Conservation (phyloP, 805 yeast species). For the Yamadazyma olivae region DNA sequence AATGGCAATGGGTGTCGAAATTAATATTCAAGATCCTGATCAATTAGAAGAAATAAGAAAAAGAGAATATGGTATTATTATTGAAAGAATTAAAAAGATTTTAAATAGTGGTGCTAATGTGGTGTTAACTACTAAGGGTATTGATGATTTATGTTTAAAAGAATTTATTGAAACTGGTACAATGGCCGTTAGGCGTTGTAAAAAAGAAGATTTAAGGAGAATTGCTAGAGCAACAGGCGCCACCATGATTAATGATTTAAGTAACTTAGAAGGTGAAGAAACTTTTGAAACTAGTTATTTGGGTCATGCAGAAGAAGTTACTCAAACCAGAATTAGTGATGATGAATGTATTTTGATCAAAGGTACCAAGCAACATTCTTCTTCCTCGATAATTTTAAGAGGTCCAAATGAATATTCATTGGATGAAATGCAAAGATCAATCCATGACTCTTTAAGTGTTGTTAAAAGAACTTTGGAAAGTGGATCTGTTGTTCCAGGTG, state of each 20-base stretch:
- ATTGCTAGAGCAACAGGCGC: slow-evolving; percentile 99
- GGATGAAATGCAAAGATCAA: slow-evolving; percentile 98
- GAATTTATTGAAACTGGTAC: slow-evolving; percentile 88
- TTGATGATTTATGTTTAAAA: slow-evolving; percentile 88
- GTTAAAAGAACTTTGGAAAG: slow-evolving; percentile 95
- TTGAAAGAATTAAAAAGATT: slow-evolving; percentile 80
- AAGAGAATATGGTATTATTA: slow-evolving; percentile 80
- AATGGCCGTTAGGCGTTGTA: slow-evolving; percentile 96
- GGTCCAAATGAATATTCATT: slow-evolving; percentile 94
- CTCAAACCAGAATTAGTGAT: slow-evolving; percentile 87
- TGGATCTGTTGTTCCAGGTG: slow-evolving; percentile 96
- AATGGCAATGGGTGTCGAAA: slow-evolving; percentile 98
- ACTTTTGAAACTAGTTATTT: slow-evolving; percentile 79
- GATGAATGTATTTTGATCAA: slow-evolving; percentile 93
- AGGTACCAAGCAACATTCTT: slow-evolving; percentile 88
- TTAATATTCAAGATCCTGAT: slow-evolving; percentile 95
- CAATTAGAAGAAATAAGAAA: slow-evolving; percentile 90
- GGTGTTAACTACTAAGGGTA: slow-evolving; percentile 89
- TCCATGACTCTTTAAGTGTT: slow-evolving; percentile 91
- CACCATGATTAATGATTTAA: slow-evolving; percentile 77
- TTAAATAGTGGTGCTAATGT: slow-evolving; percentile 90
- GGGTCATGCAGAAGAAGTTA: slow-evolving; percentile 89
- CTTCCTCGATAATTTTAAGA: slow-evolving; percentile 87
- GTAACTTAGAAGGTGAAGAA: slow-evolving; percentile 95
- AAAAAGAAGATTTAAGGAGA: slow-evolving; percentile 93